phyloP scores from a whole-genome alignment of 2,329 filamentous ascomycete species.

The Cercospora janseana region DNA sequence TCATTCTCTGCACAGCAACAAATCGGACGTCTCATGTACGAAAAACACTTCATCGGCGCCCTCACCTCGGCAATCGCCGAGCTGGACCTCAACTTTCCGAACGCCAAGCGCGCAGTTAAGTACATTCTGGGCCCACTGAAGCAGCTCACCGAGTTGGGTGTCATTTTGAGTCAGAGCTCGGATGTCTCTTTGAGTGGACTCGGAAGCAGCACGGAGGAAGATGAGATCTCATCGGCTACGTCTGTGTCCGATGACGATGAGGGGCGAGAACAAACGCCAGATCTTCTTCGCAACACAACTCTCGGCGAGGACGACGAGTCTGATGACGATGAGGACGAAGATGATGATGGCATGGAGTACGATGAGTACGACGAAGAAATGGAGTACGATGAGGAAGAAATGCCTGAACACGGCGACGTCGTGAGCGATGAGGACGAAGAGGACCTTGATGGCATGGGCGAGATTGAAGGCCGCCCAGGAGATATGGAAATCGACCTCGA shows the following conservation, averaged over 20 bases:
- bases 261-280: constrained; percentile 83
- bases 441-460: constrained; percentile 75
- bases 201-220: constrained; percentile 68
- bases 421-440: constrained; percentile 87
- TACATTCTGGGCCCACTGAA: constrained; percentile 90
- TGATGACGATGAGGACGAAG: constrained; percentile 58
- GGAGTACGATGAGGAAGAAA: constrained; percentile 86
- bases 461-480: constrained; percentile 62
- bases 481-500: constrained; percentile 82
- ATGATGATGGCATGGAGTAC: constrained; percentile 89
- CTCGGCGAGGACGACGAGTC: constrained; percentile 81
- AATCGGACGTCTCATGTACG: constrained; percentile 92
- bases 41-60: constrained; percentile 90
- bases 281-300: constrained; percentile 94
- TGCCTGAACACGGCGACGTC: constrained; percentile 77
- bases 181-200: constrained; percentile 64
- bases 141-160: constrained; percentile 80
- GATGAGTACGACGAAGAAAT: constrained; percentile 88
- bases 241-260: constrained; percentile 75
- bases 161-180: constrained; percentile 77
- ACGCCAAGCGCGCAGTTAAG: constrained; percentile 90
- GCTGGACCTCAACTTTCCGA: constrained; percentile 90
- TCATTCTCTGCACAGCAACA: constrained; percentile 66
- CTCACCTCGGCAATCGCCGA: constrained; percentile 91
- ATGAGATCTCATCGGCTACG: constrained; percentile 82